Evolutionary conservation across 176 grass and related monocot species (phyloP).

Genomic region (Pontederia crassipes): DNA sequence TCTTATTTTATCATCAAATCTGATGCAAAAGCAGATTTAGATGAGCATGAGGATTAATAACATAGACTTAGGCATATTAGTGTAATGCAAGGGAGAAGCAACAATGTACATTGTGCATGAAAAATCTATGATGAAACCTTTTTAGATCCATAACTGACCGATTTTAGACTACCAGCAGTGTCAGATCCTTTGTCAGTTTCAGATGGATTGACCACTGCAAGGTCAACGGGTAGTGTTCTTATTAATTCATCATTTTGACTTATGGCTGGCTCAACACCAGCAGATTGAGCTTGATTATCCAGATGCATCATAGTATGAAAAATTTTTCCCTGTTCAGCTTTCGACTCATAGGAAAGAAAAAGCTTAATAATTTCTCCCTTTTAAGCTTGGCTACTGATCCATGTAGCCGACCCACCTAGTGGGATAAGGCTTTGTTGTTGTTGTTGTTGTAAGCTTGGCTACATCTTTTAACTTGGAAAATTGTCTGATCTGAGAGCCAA

Average conservation of each 20-base stretch:
- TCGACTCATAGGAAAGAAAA: constrained; percentile 75
- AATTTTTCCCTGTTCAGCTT: constrained; percentile 41
- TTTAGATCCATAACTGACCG: background rate
- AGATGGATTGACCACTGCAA: background rate
- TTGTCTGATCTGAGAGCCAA: constrained; percentile 36
- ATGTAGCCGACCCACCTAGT: too few relatives aligned
- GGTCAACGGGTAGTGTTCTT: background rate
- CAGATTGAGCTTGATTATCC: background rate
- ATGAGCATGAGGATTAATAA: background rate
- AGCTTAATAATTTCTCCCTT: constrained; percentile 65
- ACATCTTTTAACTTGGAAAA: constrained; percentile 12
- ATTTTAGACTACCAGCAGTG: background rate
- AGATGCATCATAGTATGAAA: constrained; percentile 9
- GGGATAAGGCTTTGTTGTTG: too few relatives aligned
- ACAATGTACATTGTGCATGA: background rate
- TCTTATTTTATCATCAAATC: too few relatives aligned
- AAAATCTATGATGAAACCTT: constrained; percentile 1
- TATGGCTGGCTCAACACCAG: background rate
- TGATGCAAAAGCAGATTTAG: background rate
- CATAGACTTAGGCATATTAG: background rate
- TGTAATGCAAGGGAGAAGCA: background rate
- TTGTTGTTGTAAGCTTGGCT: constrained; percentile 24
- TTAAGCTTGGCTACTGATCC: constrained; percentile 27
- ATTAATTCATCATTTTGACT: constrained; percentile 1
- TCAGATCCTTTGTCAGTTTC: background rate